Percentiles rank a stretch among this genome's conserved stretches.
These are phyloP conservation scores for Boletus vermiculosoides DNA, from an alignment of 768 basidiomycete genomes.

Conservation along the genomic window DNA sequence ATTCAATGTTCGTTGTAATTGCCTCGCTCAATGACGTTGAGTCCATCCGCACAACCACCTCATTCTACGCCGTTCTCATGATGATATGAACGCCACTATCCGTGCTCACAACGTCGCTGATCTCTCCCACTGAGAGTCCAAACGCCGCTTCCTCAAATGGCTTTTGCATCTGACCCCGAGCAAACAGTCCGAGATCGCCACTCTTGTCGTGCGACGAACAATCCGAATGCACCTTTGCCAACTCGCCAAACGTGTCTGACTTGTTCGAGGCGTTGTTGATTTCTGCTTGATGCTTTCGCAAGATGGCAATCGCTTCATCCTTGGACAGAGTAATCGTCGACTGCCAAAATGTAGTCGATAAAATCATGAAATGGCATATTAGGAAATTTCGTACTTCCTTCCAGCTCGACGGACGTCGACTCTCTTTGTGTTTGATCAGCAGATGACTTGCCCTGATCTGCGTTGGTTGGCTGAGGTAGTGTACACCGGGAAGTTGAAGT, in stretches of 20 bases:
- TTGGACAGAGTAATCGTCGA: constrained; percentile 81
- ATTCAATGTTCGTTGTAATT: background rate
- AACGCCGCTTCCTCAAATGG: constrained; percentile 92
- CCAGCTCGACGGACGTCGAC: constrained; percentile 79
- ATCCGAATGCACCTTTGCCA: constrained; percentile 80
- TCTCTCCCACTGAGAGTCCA: constrained; percentile 65
- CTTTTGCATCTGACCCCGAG: constrained; percentile 91
- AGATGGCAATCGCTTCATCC: constrained; percentile 83
- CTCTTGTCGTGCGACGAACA: constrained; percentile 80
- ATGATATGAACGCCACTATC: constrained; percentile 97
- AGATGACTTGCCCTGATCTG: constrained; percentile 94
- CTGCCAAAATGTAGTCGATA: background rate
- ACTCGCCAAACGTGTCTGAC: constrained; percentile 63
- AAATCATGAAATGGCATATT: background rate
- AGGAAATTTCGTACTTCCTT: constrained; percentile 58
- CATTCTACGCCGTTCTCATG: constrained; percentile 69
- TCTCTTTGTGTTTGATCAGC: constrained; percentile 85
- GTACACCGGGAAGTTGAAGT: constrained; percentile 63
- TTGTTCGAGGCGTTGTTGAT: constrained; percentile 49
- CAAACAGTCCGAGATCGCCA: constrained; percentile 90
- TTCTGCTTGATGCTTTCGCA: constrained; percentile 59
- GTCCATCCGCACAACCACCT: background rate
- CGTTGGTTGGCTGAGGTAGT: constrained; percentile 44
- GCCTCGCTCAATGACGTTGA: background rate
- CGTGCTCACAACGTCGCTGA: constrained; percentile 80